phyloP scores from a whole-genome alignment of 768 basidiomycete species.

The Termitomyces sp. region DNA sequence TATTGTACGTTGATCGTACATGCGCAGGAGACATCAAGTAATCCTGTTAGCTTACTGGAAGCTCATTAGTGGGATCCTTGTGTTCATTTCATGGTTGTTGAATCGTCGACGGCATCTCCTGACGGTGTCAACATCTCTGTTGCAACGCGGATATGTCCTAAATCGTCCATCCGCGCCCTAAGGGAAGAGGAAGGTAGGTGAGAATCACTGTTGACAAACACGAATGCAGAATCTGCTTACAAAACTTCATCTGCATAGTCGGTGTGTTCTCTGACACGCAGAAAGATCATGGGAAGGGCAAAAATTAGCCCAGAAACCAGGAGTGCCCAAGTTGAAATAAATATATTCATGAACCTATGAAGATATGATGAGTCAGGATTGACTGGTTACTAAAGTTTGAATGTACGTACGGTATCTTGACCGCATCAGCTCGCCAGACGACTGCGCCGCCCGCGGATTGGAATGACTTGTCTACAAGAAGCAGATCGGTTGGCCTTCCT shows the following conservation, averaged over 20 bases:
- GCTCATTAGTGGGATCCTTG: not conserved
- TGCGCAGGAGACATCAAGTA: not conserved
- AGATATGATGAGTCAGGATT: not conserved
- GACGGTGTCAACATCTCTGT: not conserved
- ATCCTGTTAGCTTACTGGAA: not conserved
- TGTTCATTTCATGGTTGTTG: not conserved
- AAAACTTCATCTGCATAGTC: conserved; percentile 48
- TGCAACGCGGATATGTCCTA: conserved; percentile 25
- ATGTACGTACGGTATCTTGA: conserved; percentile 34
- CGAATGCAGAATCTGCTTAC: conserved; percentile 29
- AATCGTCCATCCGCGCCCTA: conserved; percentile 43
- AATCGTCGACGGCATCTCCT: not conserved
- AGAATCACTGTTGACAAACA: conserved; percentile 1
- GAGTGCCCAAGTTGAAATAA: conserved; percentile 72
- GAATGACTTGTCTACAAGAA: conserved; percentile 59
- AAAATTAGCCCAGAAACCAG: conserved; percentile 61
- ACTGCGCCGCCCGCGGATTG: conserved; percentile 78
- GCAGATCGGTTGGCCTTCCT: not conserved
- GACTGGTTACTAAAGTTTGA: not conserved
- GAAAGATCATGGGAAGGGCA: conserved; percentile 71
- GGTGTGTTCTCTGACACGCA: conserved; percentile 61
- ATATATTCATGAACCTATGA: conserved; percentile 62
- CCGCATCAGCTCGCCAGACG: conserved; percentile 67
- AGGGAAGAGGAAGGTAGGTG: not conserved
- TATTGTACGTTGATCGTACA: not conserved